These are phyloP conservation scores for Rhodofomes roseus DNA, from an alignment of 1,284 basidiomycete genomes.

Conservation along the genomic window DNA sequence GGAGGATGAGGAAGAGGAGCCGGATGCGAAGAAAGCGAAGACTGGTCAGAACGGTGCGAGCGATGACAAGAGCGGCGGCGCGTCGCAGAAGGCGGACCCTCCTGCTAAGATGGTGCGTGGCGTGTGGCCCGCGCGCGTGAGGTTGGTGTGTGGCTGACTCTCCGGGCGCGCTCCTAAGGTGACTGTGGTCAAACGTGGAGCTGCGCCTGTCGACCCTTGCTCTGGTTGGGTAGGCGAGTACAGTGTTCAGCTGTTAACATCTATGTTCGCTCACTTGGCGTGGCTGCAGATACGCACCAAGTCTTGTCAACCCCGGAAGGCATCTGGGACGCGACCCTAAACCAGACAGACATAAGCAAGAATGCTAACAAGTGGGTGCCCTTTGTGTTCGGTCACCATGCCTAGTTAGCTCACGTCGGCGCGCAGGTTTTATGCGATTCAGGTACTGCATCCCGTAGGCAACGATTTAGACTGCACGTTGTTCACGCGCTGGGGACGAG, in stretches of 20 bases:
- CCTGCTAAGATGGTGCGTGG: slow-evolving; percentile 33
- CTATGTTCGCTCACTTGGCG: not conserved
- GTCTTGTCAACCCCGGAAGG: slow-evolving; percentile 46
- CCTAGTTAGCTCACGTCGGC: not conserved
- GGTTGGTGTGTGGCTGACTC: slow-evolving; percentile 4
- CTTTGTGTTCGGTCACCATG: not conserved
- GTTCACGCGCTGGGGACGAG: slow-evolving; percentile 60
- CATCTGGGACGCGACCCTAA: slow-evolving; percentile 68
- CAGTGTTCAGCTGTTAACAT: not conserved
- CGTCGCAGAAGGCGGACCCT: slow-evolving; percentile 21
- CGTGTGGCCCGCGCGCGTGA: not conserved
- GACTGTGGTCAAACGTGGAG: slow-evolving; percentile 54
- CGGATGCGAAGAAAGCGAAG: slow-evolving; percentile 38
- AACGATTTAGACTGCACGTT: slow-evolving; percentile 36
- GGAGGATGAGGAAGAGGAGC: slow-evolving; percentile 22
- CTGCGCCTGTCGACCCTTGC: slow-evolving; percentile 53
- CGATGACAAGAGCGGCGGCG: slow-evolving; percentile 20
- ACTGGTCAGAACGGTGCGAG: slow-evolving; percentile 18
- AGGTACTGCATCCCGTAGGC: slow-evolving; percentile 51
- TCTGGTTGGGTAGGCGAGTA: slow-evolving; percentile 49
- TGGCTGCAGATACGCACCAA: slow-evolving; percentile 46
- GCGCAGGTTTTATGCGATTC: slow-evolving; percentile 59
- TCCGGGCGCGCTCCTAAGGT: slow-evolving; percentile 32
- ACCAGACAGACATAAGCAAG: slow-evolving; percentile 59
- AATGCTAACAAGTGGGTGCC: slow-evolving; percentile 58